Base-by-base conservation (phyloP, 768 basidiomycete genomes). In the Russula emetica region DNA sequence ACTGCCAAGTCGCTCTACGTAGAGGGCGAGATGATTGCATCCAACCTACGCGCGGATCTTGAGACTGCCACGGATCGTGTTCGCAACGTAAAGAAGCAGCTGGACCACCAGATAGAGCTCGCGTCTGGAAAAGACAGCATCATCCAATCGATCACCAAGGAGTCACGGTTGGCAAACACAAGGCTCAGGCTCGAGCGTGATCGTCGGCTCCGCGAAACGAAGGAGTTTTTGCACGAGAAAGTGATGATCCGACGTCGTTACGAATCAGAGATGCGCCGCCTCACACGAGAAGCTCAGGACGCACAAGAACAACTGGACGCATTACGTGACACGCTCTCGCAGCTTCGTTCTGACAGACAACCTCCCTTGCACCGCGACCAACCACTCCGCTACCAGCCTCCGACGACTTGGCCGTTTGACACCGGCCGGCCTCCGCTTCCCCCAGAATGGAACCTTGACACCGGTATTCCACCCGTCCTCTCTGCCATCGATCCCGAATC, bases 391-490 rank as follows among this genome's bases (percentile, higher is more conserved):
- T 22, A 22, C 20, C 44, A n/a, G n/a, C n/a, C 20, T 10, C 44
- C n/a, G 11, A 47, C 28, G 24, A 11, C 20, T 5, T 16, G 1
- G 32, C 44, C 53, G 10, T 16, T 20, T 5, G 58, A 55, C 58
- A 55, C 58, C 14, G 58, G 58, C 20, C 58, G 55, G 42, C 52
- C 44, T 20, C 53, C 58, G 5, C 40, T 30, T 52, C 50, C 22
- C 11, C 40, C 30, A 36, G 32, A 45, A 44, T 18, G 13, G 28
- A 22, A 44, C 44, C 56, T 3, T 20, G 22, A 44, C 16, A 24
- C 4, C 1, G 36, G n/a, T 4, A 44, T 16, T 24, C 18, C 8
- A 14, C 30, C 30, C 5, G 14, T 30, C 28, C 3, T 1, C 20
- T 36, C 56, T 22, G 24, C 18, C 5, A 9, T 20, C 55, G 5